phyloP scores from a whole-genome alignment of 495 filamentous ascomycete species.

The Pseudomonodictys pantanalensis region DNA sequence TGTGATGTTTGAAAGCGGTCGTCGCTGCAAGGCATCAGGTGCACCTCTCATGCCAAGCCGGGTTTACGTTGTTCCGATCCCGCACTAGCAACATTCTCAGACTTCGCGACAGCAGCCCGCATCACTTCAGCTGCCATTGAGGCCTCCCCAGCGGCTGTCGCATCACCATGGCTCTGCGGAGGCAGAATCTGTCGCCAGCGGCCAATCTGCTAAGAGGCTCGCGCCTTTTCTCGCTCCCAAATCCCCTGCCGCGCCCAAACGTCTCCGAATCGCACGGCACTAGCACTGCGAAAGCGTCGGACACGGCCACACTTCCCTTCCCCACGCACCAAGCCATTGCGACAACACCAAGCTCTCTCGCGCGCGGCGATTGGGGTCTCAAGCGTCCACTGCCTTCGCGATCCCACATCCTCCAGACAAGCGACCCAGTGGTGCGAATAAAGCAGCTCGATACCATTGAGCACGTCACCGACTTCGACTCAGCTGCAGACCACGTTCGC shows the following conservation, averaged over 20 bases:
- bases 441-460: constrained; percentile 78
- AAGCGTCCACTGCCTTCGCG: constrained; percentile 79
- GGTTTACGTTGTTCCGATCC: neutral
- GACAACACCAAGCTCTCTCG: constrained; percentile 70
- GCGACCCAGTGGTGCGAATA: constrained; percentile 68
- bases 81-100: neutral
- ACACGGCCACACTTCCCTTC: constrained; percentile 69
- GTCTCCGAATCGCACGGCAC: constrained; percentile 36
- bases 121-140: constrained; percentile 27
- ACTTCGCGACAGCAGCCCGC: neutral
- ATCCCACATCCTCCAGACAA: constrained; percentile 63
- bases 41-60: neutral
- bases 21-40: no score
- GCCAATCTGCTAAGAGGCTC: constrained; percentile 64
- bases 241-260: constrained; percentile 50
- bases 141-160: constrained; percentile 19
- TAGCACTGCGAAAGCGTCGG: constrained; percentile 43
- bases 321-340: constrained; percentile 85
- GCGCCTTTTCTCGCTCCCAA: constrained; percentile 63
- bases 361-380: constrained; percentile 87
- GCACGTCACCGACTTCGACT: constrained; percentile 87
- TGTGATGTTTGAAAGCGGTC: no score
- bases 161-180: constrained; percentile 24
- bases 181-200: constrained; percentile 53
- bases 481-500: constrained; percentile 75